Base-by-base conservation (phyloP, 2,329 filamentous ascomycete genomes). In the Allantophomopsis lycopodina region DNA sequence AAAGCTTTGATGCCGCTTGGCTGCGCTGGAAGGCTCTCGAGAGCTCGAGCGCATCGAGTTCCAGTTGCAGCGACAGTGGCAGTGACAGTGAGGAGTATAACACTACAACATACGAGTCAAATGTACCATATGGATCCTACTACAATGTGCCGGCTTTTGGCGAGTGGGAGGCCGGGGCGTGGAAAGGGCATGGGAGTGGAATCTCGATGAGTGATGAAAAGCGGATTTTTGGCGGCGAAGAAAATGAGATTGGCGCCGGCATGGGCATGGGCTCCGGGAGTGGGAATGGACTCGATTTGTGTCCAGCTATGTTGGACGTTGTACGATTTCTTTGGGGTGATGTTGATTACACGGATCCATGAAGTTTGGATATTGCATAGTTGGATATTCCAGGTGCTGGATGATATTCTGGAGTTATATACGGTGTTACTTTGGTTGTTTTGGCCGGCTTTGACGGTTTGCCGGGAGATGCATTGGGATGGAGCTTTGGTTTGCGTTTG, bases 321-420 rank as follows among this genome's bases (percentile, higher is more conserved):
- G 47, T 57, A 31, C 42, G 42, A 36, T 50, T 55, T 33, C 55
- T 55, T 40, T 43, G 32, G 32, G 53, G 53, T 16, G 53, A 51
- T 37, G 51, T 55, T 42, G 53, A 55, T 47, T 55, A 55, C 32
- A 48, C 49, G 37, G 52, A 55, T 48, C 52, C 53, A 40, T 55
- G 46, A 50, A 36, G 32, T 11, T 37, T 13, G 4, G 18, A 28
- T 28, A 12, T 8, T 8, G 8, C 8, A 8, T 28, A 3, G 23
- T 10, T 28, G 7, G 23, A 28, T 3, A 12, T 28, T 8, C 7
- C 23, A 28, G 23, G 11, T 8, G 23, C 8, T 12, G 8, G 8
- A 28, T 20, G 11, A 28, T 28, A 12, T 28, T 28, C 8, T 10
- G 23, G 23, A 28, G 23, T 28, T 28, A 6, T 28, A n/a, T n/a